Percentiles rank a stretch among this genome's conserved stretches.
These are phyloP conservation scores for Podaxis rugospora DNA, from an alignment of 768 basidiomycete species.

Conservation along the genomic window DNA sequence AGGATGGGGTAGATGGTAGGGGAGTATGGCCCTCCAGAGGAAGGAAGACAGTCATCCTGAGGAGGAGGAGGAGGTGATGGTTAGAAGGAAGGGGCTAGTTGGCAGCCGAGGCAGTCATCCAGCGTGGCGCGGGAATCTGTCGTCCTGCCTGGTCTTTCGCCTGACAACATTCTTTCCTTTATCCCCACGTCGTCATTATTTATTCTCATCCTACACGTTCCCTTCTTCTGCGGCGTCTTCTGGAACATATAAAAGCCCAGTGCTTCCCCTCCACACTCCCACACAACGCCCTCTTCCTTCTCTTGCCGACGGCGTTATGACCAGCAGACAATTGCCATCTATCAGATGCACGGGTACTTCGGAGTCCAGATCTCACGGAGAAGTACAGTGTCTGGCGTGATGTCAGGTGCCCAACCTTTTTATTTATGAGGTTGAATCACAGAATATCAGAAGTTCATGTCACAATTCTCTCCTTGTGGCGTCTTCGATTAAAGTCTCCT, in stretches of 20 bases:
- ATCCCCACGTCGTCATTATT: not conserved
- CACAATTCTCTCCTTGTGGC: not conserved
- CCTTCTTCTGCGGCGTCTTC: not conserved
- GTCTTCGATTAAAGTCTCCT: not conserved
- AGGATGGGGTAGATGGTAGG: slow-evolving; percentile 49
- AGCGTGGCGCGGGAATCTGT: slow-evolving; percentile 10
- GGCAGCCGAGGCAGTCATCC: slow-evolving; percentile 9
- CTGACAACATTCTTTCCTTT: not conserved
- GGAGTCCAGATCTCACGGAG: not conserved
- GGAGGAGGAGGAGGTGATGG: not conserved
- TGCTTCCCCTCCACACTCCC: not conserved
- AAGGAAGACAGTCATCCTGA: slow-evolving; percentile 58
- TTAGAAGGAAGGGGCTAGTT: slow-evolving; percentile 8
- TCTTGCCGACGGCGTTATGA: not conserved
- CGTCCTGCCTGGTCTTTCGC: not conserved
- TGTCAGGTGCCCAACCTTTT: not conserved
- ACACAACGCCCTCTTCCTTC: not conserved
- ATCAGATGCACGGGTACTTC: not conserved
- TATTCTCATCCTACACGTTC: not conserved
- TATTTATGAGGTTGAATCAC: not conserved
- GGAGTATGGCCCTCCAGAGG: slow-evolving; percentile 49
- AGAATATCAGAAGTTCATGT: not conserved
- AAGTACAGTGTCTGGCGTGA: not conserved
- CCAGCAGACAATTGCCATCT: not conserved
- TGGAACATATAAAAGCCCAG: not conserved